These are phyloP conservation scores for Pythium aristosporum DNA, from an alignment of 352 stramenopile species.

Conservation along the genomic window DNA sequence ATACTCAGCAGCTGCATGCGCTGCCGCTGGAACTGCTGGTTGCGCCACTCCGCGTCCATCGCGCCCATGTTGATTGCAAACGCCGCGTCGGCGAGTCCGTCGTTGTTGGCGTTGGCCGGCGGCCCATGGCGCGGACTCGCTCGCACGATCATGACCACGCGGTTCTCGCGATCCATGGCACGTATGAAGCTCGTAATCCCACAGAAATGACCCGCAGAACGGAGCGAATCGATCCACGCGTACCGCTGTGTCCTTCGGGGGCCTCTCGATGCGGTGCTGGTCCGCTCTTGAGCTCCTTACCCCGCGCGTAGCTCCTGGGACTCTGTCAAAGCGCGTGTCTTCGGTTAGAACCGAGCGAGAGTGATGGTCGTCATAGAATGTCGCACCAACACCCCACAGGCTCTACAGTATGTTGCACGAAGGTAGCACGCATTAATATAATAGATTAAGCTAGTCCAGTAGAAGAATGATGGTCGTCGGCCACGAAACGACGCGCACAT, in stretches of 20 bases:
- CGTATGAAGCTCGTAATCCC: neutral
- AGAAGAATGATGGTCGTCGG: neutral
- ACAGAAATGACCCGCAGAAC: neutral
- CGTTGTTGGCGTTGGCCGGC: conserved; percentile 18
- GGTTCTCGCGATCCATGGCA: conserved; percentile 32
- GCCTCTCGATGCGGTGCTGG: neutral
- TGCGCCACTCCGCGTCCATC: conserved; percentile 77
- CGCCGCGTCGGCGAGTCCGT: conserved; percentile 27
- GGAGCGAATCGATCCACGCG: neutral
- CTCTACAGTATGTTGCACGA: conserved; percentile 7
- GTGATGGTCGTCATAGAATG: conserved; percentile 23
- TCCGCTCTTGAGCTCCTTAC: neutral
- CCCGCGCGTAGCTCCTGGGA: neutral
- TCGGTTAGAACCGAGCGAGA: conserved; percentile 7
- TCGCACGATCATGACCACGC: conserved; percentile 82
- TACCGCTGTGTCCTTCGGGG: neutral
- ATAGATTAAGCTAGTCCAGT: neutral
- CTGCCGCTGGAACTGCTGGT: conserved; percentile 87
- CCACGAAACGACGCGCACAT: conserved; percentile 10
- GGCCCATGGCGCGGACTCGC: conserved; percentile 48
- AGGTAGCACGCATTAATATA: conserved; percentile 2
- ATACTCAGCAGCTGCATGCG: conserved; percentile 87
- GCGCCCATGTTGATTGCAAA: conserved; percentile 51
- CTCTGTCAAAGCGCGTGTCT: conserved; percentile 7
- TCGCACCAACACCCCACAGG: conserved; percentile 12